Evolutionary conservation across 805 yeast species (phyloP), one percentile per base, ranked within the genome.

Genomic region (Candida patagonica): DNA sequence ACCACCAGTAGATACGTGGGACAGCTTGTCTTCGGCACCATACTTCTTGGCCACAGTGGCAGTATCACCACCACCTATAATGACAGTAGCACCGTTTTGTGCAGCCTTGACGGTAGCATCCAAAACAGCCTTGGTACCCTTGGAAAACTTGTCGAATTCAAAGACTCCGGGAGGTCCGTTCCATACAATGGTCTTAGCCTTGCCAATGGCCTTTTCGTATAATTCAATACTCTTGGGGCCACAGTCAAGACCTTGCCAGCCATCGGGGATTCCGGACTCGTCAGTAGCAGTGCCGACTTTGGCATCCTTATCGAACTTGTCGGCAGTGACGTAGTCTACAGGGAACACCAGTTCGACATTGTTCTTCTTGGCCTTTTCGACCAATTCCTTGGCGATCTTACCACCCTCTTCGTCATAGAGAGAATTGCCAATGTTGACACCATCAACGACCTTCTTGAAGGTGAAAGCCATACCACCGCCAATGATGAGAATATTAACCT

Each of bases 401-500:
- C 98, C 84, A 65, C 98, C 98, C 50, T 80, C 95, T 59, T 75
- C 80, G 65, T 92, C 98, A 69, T 61, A 92, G 61, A 92, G 73
- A 27, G 98, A 92, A 66, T 80, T 71, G 67, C 98, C 98, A 55
- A 92, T 92, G 50, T 78, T 66, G 70, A 86, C 77, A 63, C 75
- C 73, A 67, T 86, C 83, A 49, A 86, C 61, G 40, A 89, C 82
- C 77, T 92, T 92, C 78, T 84, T 86, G 80, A 92, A 92, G 57
- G 98, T 92, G 82, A 89, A 92, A 47, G 98, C 92, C 98, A 92
- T 92, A 72, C 98, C 98, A 73, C 98, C 98, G 65, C 98, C 97
- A 60, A 92, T 79, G 70, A 92, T 86, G 65, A 92, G 74, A 50
- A 80, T 68, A 70, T 92, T 82, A 60, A 92, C 97, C 78, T 92